phyloP scores from a whole-genome alignment of 805 yeast genomes.

The Lipomyces spencermartinsiae region DNA sequence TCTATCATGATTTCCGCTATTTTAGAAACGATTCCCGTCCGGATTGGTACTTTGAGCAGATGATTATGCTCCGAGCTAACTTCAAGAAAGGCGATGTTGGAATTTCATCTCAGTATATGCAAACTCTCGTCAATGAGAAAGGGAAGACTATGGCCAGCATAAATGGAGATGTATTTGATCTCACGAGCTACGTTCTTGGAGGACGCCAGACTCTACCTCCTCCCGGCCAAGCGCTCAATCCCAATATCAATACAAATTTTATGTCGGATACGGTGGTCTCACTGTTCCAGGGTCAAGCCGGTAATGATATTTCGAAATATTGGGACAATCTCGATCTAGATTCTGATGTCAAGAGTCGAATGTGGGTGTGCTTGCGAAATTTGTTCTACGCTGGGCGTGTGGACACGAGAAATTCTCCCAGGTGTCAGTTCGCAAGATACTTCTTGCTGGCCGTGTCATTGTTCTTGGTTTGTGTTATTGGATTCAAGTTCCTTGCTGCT shows the following conservation, averaged over 20 bases:
- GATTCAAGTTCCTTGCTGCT: slow-evolving; percentile 51
- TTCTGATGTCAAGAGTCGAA: slow-evolving; percentile 40
- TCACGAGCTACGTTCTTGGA: slow-evolving; percentile 49
- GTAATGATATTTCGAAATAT: slow-evolving; percentile 47
- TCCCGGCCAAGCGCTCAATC: slow-evolving; percentile 40
- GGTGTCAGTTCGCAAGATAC: slow-evolving; percentile 52
- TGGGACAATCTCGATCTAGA: slow-evolving; percentile 42
- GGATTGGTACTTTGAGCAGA: slow-evolving; percentile 51
- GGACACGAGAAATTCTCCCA: slow-evolving; percentile 49
- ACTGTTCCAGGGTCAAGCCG: slow-evolving; percentile 47
- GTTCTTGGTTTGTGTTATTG: slow-evolving; percentile 48
- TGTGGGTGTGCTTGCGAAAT: slow-evolving; percentile 48
- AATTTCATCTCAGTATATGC: slow-evolving; percentile 45
- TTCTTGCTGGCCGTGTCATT: slow-evolving; percentile 50
- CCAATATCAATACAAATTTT: slow-evolving; percentile 43
- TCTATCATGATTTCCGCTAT: slow-evolving; percentile 51
- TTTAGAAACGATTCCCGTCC: slow-evolving; percentile 50
- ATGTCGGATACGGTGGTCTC: slow-evolving; percentile 44
- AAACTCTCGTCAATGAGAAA: slow-evolving; percentile 45
- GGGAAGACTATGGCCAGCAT: slow-evolving; percentile 46
- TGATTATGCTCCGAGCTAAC: slow-evolving; percentile 47
- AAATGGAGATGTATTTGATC: slow-evolving; percentile 49
- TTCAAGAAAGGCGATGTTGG: slow-evolving; percentile 50
- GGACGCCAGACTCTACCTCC: slow-evolving; percentile 46
- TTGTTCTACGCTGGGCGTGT: slow-evolving; percentile 51